Conservation (phyloP, 1,284 basidiomycete species). For the Butyriboletus appendiculatus region DNA sequence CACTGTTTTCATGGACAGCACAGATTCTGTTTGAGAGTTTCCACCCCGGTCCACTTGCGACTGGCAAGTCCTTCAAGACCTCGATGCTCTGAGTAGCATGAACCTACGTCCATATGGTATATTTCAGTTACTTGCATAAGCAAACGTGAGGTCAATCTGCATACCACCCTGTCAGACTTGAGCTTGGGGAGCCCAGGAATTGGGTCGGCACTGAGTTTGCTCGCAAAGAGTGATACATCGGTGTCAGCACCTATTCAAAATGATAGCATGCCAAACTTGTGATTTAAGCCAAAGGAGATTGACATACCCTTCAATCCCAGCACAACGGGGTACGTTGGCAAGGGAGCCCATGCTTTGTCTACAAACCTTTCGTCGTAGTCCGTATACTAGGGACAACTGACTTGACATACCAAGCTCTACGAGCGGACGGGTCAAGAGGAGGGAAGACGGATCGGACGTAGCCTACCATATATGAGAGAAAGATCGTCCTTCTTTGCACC, state of each 20-base stretch:
- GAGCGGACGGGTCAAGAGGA: not conserved
- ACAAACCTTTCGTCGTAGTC: not conserved
- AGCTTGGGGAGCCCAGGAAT: conserved; percentile 66
- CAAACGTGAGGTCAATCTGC: conserved; percentile 20
- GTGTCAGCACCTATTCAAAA: conserved; percentile 44
- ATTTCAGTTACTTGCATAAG: not conserved
- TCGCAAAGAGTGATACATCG: conserved; percentile 67
- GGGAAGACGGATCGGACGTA: not conserved
- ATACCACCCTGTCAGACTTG: conserved; percentile 64
- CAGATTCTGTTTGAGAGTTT: conserved; percentile 60
- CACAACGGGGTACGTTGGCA: conserved; percentile 58
- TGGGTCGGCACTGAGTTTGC: conserved; percentile 44
- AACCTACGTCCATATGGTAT: conserved; percentile 43
- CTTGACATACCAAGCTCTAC: conserved; percentile 34
- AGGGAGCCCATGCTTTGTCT: conserved; percentile 53
- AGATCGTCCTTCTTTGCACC: conserved; percentile 35
- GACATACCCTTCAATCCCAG: conserved; percentile 54
- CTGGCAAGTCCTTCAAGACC: conserved; percentile 66
- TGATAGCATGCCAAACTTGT: no score
- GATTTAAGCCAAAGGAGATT: not conserved
- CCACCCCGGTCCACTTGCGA: conserved; percentile 68
- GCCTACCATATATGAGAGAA: conserved; percentile 33
- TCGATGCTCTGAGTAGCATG: conserved; percentile 77
- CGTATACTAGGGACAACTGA: not conserved
- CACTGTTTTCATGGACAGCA: conserved; percentile 78